Evolutionary conservation across 2,329 filamentous ascomycete species (phyloP), one percentile per base, ranked within the genome.

Genomic region (Elsinoe australis): DNA sequence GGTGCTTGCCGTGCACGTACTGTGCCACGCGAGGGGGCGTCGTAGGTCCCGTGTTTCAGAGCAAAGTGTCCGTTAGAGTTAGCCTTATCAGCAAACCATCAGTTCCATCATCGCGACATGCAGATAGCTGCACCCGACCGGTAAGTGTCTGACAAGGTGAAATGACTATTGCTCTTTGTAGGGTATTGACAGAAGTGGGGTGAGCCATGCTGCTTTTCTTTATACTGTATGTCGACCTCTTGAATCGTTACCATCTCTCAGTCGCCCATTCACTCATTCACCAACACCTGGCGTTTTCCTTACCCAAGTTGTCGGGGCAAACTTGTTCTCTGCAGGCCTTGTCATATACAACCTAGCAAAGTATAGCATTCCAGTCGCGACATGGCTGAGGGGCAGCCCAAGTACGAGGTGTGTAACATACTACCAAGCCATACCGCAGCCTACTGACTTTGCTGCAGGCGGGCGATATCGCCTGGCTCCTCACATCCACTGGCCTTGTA

Each of bases 371-470:
- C n/a, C n/a, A n/a, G n/a, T n/a, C n/a, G n/a, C n/a, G n/a, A n/a
- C n/a, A n/a, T 67, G 22, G 67, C 75, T 8, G 71, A 80, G 58
- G 71, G 77, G 53, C 78, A 82, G 55, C 63, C 70, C 7, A 76
- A 78, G 56, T 82, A 78, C 59, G 62, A 48, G 22, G 31, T n/a
- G 9, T 4, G 9, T 1, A 24, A 33, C 31, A 14, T 7, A 3
- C 12, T 15, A 17, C 51, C 55, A 64, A 94, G 88, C 75, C 58
- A 77, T 72, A 63, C 81, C 86, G 62, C 95, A 95, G 70, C 69
- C 95, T 64, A 96, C 95, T 75, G 87, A 94, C 79, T 94, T 88
- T 87, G 95, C 84, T 69, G n/a, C 76, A 86, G 57, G 73, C 87
- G 4, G 92, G 92, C 61, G 92, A 98, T 68, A 84, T 89, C 70